Evolutionary conservation across 495 filamentous ascomycete genomes (phyloP).

Genomic region (Aspergillus sclerotiicarbonarius): DNA sequence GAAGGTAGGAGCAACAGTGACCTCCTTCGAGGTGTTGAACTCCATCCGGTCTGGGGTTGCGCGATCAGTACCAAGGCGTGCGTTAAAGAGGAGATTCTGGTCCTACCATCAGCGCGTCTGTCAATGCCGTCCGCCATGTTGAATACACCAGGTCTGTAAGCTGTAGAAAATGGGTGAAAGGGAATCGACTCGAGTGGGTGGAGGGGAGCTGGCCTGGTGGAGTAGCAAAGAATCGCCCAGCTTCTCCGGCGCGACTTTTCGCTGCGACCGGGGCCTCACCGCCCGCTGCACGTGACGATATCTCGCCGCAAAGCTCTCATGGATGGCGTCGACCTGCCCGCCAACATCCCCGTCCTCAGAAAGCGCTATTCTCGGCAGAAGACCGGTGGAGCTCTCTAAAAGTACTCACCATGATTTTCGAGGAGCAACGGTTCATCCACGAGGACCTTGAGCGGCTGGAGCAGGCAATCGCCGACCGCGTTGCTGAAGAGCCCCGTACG

Average conservation of each 20-base stretch:
- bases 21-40: slow-evolving; percentile 97
- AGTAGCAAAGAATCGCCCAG: slow-evolving; percentile 8
- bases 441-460: slow-evolving; percentile 95
- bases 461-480: slow-evolving; percentile 86
- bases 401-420: slow-evolving; percentile 66
- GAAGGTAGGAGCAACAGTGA: slow-evolving; percentile 74
- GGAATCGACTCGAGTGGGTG: slow-evolving; percentile 8
- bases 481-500: slow-evolving; percentile 82
- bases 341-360: background rate
- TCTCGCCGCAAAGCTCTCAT: slow-evolving; percentile 34
- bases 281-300: slow-evolving; percentile 29
- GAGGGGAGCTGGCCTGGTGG: background rate
- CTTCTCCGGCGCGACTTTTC: slow-evolving; percentile 27
- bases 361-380: background rate
- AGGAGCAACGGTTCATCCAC: slow-evolving; percentile 88
- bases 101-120: slow-evolving; percentile 74
- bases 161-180: slow-evolving; percentile 6
- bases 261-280: slow-evolving; percentile 19
- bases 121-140: slow-evolving; percentile 94
- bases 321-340: slow-evolving; percentile 13
- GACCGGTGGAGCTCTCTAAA: background rate
- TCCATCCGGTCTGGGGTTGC: slow-evolving; percentile 77
- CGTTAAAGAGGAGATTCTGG: background rate
- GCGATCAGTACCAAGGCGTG: slow-evolving; percentile 26
- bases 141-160: slow-evolving; percentile 10